A percentile compares a stretch with the other conserved stretches of the same genome.
These are phyloP conservation scores for Verticillium tricorpus DNA, from an alignment of 2,329 filamentous ascomycete genomes.

Conservation along the genomic window DNA sequence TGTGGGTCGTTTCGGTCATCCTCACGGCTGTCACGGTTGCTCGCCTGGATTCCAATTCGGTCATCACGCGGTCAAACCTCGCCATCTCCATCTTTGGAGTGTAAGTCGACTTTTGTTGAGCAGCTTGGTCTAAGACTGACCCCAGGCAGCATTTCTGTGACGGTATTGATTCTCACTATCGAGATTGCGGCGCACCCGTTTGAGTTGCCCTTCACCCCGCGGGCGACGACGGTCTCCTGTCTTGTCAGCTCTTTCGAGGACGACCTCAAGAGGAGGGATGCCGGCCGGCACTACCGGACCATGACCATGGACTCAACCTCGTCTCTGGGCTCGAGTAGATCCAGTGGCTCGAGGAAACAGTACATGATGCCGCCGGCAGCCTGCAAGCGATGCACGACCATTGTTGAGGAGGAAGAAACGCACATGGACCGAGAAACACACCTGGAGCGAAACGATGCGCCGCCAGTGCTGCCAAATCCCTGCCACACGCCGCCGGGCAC, in stretches of 20 bases:
- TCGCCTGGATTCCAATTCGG: conserved; percentile 16
- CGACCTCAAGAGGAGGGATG: conserved; percentile 4
- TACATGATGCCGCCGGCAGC: background rate
- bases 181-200: conserved; percentile 17
- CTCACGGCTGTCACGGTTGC: conserved; percentile 19
- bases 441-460: background rate
- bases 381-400: background rate
- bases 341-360: background rate
- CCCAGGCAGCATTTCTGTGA: background rate
- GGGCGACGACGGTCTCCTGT: conserved; percentile 4
- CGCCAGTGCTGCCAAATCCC: conserved; percentile 8
- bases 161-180: conserved; percentile 14
- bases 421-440: background rate
- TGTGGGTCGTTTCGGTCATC: conserved; percentile 23
- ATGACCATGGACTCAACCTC: conserved; percentile 3
- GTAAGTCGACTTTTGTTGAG: conserved; percentile 12
- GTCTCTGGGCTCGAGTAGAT: background rate
- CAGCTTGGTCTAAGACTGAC: background rate
- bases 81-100: conserved; percentile 19
- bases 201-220: conserved; percentile 15
- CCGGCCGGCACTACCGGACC: background rate
- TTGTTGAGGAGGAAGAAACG: conserved; percentile 6
- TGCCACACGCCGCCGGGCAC: conserved; percentile 12
- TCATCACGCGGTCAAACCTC: conserved; percentile 15
- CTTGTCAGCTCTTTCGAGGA: conserved; percentile 9